Percentiles rank a stretch among this genome's conserved stretches.
These are phyloP conservation scores for Chenopodium album DNA, from an alignment of 148 eudicot genomes.

Conservation along the genomic window DNA sequence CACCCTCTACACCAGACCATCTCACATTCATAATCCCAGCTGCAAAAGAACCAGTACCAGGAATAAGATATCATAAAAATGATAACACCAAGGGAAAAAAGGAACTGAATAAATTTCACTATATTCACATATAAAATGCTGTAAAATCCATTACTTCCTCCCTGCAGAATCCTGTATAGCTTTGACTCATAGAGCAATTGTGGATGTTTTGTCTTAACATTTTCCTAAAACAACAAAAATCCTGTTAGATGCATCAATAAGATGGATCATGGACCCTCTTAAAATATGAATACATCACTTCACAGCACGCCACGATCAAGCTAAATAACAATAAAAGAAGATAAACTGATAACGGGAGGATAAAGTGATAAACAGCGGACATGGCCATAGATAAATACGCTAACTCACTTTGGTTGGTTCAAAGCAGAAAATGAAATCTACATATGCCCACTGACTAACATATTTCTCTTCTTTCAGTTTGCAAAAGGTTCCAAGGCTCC, in stretches of 20 bases:
- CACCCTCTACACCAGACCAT: slow-evolving; percentile 96
- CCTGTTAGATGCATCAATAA: neutral
- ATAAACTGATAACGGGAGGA: neutral
- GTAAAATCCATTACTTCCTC: slow-evolving; percentile 72
- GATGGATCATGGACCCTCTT: neutral
- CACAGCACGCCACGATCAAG: neutral
- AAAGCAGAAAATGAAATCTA: neutral
- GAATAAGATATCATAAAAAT: neutral
- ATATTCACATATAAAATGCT: slow-evolving; percentile 6
- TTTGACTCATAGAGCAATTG: slow-evolving; percentile 91
- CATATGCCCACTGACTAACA: neutral
- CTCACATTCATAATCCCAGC: slow-evolving; percentile 90
- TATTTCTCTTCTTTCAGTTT: neutral
- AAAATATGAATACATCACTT: neutral
- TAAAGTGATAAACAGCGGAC: neutral
- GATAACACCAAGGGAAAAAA: neutral
- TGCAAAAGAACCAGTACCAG: slow-evolving; percentile 24
- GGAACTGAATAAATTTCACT: neutral
- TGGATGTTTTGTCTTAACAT: slow-evolving; percentile 89
- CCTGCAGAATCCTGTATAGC: slow-evolving; percentile 83
- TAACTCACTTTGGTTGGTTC: neutral
- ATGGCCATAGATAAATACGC: neutral
- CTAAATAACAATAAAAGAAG: neutral
- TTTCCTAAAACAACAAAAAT: slow-evolving; percentile 57
- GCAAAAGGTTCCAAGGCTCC: neutral